A percentile compares a stretch with the other conserved stretches of the same genome.
phyloP scores from a whole-genome alignment of 2,329 filamentous ascomycete genomes.

The Ceratocystis albifundus region DNA sequence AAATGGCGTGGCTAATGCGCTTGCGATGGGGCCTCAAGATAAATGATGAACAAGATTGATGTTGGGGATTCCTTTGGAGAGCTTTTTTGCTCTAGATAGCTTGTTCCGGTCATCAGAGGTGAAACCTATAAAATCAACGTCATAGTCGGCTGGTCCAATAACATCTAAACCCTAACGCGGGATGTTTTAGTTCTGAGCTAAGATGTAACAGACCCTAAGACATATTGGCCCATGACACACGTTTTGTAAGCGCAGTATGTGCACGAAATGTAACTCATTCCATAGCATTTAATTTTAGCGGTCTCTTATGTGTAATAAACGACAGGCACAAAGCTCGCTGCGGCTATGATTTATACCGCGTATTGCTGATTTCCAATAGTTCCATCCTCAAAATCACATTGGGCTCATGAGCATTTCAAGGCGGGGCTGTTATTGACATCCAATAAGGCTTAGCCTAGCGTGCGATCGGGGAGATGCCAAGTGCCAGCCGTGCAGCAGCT shows the following conservation, averaged over 20 bases:
- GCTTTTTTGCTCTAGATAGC: constrained; percentile 1
- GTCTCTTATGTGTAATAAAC: too few relatives aligned
- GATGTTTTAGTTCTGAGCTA: too few relatives aligned
- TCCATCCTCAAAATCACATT: neutral
- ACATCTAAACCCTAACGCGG: neutral
- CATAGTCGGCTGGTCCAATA: neutral
- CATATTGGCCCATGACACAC: too few relatives aligned
- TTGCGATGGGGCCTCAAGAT: neutral
- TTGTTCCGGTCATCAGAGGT: neutral
- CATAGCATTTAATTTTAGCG: too few relatives aligned
- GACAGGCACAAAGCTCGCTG: too few relatives aligned
- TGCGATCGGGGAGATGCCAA: neutral
- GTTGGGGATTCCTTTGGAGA: neutral
- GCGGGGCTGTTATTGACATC: neutral
- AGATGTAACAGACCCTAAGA: too few relatives aligned
- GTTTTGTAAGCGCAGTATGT: too few relatives aligned
- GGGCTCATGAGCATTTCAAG: neutral
- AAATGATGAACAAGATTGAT: neutral
- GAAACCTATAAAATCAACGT: constrained; percentile 4
- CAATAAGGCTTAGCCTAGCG: neutral
- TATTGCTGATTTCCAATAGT: neutral
- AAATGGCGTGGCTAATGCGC: neutral
- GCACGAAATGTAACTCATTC: too few relatives aligned
- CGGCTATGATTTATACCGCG: neutral
- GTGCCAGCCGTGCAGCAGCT: neutral